These are phyloP conservation scores for Teunomyces funiuensis DNA, from an alignment of 805 yeast genomes.

Conservation along the genomic window DNA sequence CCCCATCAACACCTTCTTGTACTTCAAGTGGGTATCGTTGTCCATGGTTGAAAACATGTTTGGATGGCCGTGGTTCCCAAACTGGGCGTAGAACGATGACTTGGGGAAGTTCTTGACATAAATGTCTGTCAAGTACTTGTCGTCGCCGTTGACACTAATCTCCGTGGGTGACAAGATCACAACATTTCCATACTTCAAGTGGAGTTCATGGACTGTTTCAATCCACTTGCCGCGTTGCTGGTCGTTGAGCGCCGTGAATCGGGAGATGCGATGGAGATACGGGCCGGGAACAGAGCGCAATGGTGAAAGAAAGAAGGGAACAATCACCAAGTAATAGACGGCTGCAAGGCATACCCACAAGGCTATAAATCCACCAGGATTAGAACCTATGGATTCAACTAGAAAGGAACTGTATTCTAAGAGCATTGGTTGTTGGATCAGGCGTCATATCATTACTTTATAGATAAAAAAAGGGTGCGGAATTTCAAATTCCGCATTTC, in stretches of 20 bases:
- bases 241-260: conserved; percentile 30
- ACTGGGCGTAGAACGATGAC: conserved; percentile 57
- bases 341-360: neutral
- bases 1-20: conserved; percentile 30
- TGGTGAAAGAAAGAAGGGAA: conserved; percentile 52
- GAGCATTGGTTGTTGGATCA: neutral
- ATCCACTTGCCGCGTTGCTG: conserved; percentile 49
- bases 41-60: conserved; percentile 60
- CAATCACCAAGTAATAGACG: conserved; percentile 34
- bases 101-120: conserved; percentile 59
- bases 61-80: conserved; percentile 54
- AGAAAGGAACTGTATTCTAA: neutral
- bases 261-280: conserved; percentile 45
- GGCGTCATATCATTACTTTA: neutral
- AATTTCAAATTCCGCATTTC: neutral
- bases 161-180: conserved; percentile 63
- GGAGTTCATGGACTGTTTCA: conserved; percentile 46
- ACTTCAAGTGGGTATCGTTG: conserved; percentile 45
- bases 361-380: neutral
- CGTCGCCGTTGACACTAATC: conserved; percentile 54
- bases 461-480: conserved; percentile 1
- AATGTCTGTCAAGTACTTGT: conserved; percentile 50
- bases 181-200: conserved; percentile 58
- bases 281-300: conserved; percentile 61
- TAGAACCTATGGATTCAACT: neutral